These are phyloP conservation scores for Eimeria sp. DNA, from an alignment of 169 alveolate genomes.

Conservation along the genomic window DNA sequence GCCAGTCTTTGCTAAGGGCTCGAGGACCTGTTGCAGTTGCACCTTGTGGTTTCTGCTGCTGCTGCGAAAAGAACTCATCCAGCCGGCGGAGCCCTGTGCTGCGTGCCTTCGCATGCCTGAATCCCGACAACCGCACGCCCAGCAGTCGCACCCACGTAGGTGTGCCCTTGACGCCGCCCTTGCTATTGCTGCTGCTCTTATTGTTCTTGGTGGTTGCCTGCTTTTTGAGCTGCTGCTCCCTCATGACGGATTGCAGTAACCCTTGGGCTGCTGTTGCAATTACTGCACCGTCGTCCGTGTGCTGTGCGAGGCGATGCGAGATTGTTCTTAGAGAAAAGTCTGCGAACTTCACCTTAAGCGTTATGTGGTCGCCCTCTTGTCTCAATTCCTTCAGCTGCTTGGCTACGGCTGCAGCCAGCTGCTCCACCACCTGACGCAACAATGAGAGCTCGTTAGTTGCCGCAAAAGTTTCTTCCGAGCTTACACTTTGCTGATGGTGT, in stretches of 20 bases:
- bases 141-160: slow-evolving; percentile 54
- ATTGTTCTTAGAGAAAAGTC: slow-evolving; percentile 63
- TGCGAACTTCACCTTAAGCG: slow-evolving; percentile 59
- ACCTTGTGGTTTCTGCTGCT: background rate
- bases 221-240: slow-evolving; percentile 66
- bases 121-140: slow-evolving; percentile 71
- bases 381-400: slow-evolving; percentile 56
- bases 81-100: slow-evolving; percentile 59
- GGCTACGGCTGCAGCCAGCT: slow-evolving; percentile 64
- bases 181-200: background rate
- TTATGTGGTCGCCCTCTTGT: slow-evolving; percentile 52
- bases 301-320: slow-evolving; percentile 58
- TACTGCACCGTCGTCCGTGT: slow-evolving; percentile 45
- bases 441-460: slow-evolving; percentile 64
- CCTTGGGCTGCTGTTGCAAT: slow-evolving; percentile 68
- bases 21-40: slow-evolving; percentile 25
- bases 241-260: slow-evolving; percentile 61
- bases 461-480: slow-evolving; percentile 66
- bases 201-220: slow-evolving; percentile 33
- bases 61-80: slow-evolving; percentile 62
- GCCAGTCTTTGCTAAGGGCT: slow-evolving; percentile 25
- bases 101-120: slow-evolving; percentile 53
- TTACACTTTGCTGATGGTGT: slow-evolving; percentile 65
- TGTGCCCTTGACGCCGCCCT: background rate
- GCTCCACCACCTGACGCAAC: slow-evolving; percentile 64